phyloP scores from a whole-genome alignment of 208 protist species.

The Phytomonas sp. region DNA sequence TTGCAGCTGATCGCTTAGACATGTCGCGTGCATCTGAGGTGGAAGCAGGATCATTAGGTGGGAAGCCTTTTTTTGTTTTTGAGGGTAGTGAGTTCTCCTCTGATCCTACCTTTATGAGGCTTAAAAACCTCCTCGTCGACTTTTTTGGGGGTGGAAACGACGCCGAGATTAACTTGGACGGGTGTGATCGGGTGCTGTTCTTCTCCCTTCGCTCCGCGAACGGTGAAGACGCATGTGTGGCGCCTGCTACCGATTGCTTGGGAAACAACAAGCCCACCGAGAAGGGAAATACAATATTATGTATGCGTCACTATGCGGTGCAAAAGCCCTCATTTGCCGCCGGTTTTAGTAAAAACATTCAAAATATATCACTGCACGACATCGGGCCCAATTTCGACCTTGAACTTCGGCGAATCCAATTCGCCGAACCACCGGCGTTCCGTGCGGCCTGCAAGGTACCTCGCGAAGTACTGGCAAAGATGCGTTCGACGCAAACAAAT shows the following conservation, averaged over 20 bases:
- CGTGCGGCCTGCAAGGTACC: conserved; percentile 61
- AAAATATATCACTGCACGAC: conserved; percentile 60
- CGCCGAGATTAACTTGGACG: conserved; percentile 56
- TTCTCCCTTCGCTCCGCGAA: conserved; percentile 72
- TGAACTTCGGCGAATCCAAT: conserved; percentile 56
- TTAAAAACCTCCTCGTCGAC: conserved; percentile 82
- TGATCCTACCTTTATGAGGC: conserved; percentile 56
- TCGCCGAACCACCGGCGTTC: conserved; percentile 74
- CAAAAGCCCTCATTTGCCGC: conserved; percentile 47
- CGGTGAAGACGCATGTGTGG: conserved; percentile 60
- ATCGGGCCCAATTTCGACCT: conserved; percentile 86
- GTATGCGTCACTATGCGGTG: conserved; percentile 80
- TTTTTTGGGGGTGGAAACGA: conserved; percentile 76
- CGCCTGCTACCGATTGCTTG: conserved; percentile 66
- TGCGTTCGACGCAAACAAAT: conserved; percentile 60
- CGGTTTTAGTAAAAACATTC: conserved; percentile 26
- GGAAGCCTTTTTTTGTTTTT: conserved; percentile 84
- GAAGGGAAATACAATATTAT: conserved; percentile 52
- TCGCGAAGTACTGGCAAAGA: conserved; percentile 39
- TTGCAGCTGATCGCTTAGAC: conserved; percentile 69
- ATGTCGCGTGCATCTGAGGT: conserved; percentile 34
- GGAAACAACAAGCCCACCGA: conserved; percentile 38
- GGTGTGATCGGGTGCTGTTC: conserved; percentile 70
- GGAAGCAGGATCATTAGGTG: conserved; percentile 57
- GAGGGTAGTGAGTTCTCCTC: conserved; percentile 68